Percentiles rank a stretch among this genome's conserved stretches.
These are phyloP conservation scores for Schizosaccharomyces octosporus DNA, from an alignment of 805 yeast species.

Conservation along the genomic window DNA sequence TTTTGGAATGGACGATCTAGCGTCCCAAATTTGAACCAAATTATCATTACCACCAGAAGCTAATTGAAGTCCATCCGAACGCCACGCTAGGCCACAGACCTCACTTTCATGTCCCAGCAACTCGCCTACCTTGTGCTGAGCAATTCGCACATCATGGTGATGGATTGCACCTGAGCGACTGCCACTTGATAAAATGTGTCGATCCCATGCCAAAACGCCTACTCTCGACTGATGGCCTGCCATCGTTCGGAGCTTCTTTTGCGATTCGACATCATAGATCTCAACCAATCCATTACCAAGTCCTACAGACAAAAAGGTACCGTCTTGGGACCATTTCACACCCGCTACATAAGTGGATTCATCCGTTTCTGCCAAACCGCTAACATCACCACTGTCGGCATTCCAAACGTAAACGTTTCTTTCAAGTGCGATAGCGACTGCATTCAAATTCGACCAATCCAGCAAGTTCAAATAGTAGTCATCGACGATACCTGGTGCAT, in stretches of 20 bases:
- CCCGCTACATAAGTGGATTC: constrained; percentile 33
- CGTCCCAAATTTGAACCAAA: constrained; percentile 81
- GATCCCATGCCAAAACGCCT: constrained; percentile 66
- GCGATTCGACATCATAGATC: constrained; percentile 80
- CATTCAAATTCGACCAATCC: constrained; percentile 85
- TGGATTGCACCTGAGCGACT: constrained; percentile 62
- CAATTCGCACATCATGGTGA: constrained; percentile 73
- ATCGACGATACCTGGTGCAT: constrained; percentile 86
- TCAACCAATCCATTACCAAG: constrained; percentile 62
- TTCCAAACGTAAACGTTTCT: constrained; percentile 77
- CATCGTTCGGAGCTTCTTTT: constrained; percentile 41
- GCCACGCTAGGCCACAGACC: constrained; percentile 77
- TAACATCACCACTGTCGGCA: constrained; percentile 59
- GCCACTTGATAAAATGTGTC: constrained; percentile 64
- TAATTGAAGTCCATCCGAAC: constrained; percentile 58
- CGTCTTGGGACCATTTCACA: constrained; percentile 77
- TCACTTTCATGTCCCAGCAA: constrained; percentile 58
- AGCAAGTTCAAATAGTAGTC: constrained; percentile 79
- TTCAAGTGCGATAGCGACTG: constrained; percentile 74
- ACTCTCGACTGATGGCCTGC: constrained; percentile 49
- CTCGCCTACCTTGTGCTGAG: constrained; percentile 41
- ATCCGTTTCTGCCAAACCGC: constrained; percentile 32
- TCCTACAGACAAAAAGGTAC: constrained; percentile 65
- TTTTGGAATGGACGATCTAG: constrained; percentile 33
- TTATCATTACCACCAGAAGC: constrained; percentile 93